phyloP scores from a whole-genome alignment of 2,329 filamentous ascomycete genomes.

The Lanzia echinophila region DNA sequence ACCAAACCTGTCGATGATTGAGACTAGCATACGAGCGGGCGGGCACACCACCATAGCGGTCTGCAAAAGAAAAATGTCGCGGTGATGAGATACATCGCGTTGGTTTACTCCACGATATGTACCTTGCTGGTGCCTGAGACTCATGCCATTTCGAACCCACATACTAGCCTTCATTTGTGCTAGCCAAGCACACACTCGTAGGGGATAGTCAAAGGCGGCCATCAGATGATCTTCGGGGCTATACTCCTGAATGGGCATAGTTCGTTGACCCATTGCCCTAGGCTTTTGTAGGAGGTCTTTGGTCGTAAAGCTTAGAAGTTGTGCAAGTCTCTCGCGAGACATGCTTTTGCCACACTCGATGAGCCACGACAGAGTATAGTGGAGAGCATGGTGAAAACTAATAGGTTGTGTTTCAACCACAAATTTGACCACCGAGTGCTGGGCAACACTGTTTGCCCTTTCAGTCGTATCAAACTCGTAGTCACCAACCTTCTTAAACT shows the following conservation, averaged over 20 bases:
- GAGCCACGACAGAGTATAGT: slow-evolving; percentile 94
- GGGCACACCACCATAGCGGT: slow-evolving; percentile 83
- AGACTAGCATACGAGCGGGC: slow-evolving; percentile 74
- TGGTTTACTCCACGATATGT: slow-evolving; percentile 87
- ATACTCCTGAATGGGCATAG: slow-evolving; percentile 50
- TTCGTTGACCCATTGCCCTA: slow-evolving; percentile 50
- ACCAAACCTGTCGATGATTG: slow-evolving; percentile 86
- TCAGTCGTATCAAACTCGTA: slow-evolving; percentile 67
- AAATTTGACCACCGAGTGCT: slow-evolving; percentile 72
- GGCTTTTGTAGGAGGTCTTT: slow-evolving; percentile 62
- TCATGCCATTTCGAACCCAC: slow-evolving; percentile 98
- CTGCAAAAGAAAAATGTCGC: slow-evolving; percentile 90
- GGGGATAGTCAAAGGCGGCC: slow-evolving; percentile 83
- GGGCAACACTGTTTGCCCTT: slow-evolving; percentile 20
- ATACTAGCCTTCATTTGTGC: slow-evolving; percentile 97
- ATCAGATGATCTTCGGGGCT: slow-evolving; percentile 73
- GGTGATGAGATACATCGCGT: slow-evolving; percentile 86
- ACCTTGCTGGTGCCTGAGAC: slow-evolving; percentile 86
- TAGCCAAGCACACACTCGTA: slow-evolving; percentile 91
- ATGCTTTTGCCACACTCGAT: slow-evolving; percentile 82
- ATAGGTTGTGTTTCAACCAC: slow-evolving; percentile 83
- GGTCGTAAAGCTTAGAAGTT: slow-evolving; percentile 64
- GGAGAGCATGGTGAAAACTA: slow-evolving; percentile 94
- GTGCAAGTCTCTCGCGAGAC: slow-evolving; percentile 57
- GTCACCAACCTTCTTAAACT: slow-evolving; percentile 69